phyloP scores from a whole-genome alignment of 768 basidiomycete species.

The Dictyophora rubrovolvata region DNA sequence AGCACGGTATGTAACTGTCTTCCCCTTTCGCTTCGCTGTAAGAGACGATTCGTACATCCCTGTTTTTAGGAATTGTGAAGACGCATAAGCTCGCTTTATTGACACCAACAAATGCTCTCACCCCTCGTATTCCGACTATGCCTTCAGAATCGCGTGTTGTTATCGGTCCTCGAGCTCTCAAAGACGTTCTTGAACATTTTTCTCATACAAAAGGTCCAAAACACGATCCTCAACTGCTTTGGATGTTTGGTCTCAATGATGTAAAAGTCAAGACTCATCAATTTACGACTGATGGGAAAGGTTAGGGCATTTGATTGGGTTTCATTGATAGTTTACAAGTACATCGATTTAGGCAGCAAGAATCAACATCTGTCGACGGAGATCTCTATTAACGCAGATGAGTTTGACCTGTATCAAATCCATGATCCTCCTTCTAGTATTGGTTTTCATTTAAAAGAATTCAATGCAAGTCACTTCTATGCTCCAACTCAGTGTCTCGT shows the following conservation, averaged over 20 bases:
- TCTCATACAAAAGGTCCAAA: conserved; percentile 50
- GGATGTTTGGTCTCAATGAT: conserved; percentile 65
- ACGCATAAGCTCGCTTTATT: conserved; percentile 65
- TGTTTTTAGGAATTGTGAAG: conserved; percentile 57
- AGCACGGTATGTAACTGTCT: conserved; percentile 50
- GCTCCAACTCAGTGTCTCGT: not conserved
- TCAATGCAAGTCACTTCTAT: conserved; percentile 43
- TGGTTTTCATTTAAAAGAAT: conserved; percentile 75
- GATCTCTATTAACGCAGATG: conserved; percentile 63
- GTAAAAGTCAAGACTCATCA: conserved; percentile 62
- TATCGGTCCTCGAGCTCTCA: conserved; percentile 63
- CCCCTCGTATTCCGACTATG: conserved; percentile 54
- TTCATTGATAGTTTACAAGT: not conserved
- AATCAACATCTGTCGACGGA: conserved; percentile 59
- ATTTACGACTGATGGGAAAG: conserved; percentile 54
- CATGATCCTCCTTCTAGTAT: conserved; percentile 53
- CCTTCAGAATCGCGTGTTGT: conserved; percentile 52
- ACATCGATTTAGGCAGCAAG: conserved; percentile 30
- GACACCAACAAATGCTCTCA: conserved; percentile 46
- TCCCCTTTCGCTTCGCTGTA: not conserved
- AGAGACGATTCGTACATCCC: not conserved
- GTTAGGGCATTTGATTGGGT: conserved; percentile 22
- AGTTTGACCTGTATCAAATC: conserved; percentile 72
- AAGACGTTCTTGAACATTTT: conserved; percentile 77
- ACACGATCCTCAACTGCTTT: conserved; percentile 69